A percentile compares a stretch with the other conserved stretches of the same genome.
These are phyloP conservation scores for Bruguiera gymnorhiza DNA, from an alignment of 345 rosid genomes.

Conservation along the genomic window DNA sequence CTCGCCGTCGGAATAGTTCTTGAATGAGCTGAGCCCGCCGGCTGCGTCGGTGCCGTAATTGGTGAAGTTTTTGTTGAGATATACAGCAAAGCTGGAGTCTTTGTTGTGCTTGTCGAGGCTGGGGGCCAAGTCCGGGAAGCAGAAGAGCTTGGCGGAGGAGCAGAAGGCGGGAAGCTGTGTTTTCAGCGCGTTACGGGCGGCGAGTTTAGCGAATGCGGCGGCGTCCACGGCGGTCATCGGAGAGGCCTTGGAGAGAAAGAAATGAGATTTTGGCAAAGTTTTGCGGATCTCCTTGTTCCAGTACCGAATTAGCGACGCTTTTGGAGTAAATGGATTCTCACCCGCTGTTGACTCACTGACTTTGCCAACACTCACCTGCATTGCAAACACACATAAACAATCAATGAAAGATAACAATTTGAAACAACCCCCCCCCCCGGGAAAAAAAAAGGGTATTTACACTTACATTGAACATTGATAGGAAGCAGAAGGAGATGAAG, in stretches of 20 bases:
- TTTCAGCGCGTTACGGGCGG: slow-evolving; percentile 51
- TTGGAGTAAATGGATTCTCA: slow-evolving; percentile 72
- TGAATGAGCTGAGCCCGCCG: slow-evolving; percentile 51
- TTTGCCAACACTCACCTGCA: slow-evolving; percentile 19
- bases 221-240: slow-evolving; percentile 65
- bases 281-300: slow-evolving; percentile 74
- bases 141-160: slow-evolving; percentile 74
- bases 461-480: slow-evolving; percentile 18
- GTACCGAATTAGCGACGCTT: slow-evolving; percentile 70
- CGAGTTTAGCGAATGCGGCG: slow-evolving; percentile 65
- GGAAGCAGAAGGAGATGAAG: slow-evolving; percentile 6
- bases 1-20: slow-evolving; percentile 37
- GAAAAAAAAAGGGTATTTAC: not conserved
- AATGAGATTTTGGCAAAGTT: slow-evolving; percentile 41
- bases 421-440: not conserved
- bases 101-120: slow-evolving; percentile 12
- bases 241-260: slow-evolving; percentile 75
- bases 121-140: slow-evolving; percentile 46
- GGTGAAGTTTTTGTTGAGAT: slow-evolving; percentile 67
- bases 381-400: slow-evolving; percentile 7
- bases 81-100: slow-evolving; percentile 52
- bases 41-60: slow-evolving; percentile 47
- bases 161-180: slow-evolving; percentile 65
- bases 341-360: slow-evolving; percentile 9
- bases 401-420: not conserved